Evolutionary conservation across 176 grass and related monocot species (phyloP), one percentile per base, ranked within the genome.

Genomic region (Typha latifolia): DNA sequence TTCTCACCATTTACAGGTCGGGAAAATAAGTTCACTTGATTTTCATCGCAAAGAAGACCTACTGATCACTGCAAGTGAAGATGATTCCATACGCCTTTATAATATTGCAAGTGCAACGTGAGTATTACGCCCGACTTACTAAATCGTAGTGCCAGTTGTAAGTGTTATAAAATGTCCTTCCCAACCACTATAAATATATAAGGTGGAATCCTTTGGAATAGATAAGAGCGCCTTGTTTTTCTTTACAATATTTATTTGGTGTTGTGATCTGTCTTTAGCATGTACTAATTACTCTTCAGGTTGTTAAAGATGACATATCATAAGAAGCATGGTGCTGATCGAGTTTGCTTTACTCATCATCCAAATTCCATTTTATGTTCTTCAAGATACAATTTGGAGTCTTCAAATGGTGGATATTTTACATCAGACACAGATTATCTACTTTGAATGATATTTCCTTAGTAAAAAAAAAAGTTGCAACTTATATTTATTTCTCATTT

Each of bases 1-100:
- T 53, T 49, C 19, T 57, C 62, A 34, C 49, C 48, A 62, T 10
- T 78, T 71, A 70, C 73, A 97, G 89, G 68, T 26, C 22, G 94
- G 94, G 56, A 97, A 89, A 72, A 93, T 97, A 75, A 97, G 63
- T 81, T 97, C 80, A 79, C 75, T 92, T 32, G 94, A 97, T 56
- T 97, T 99, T 79, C 94, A 99, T 75, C 80, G 94, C 61, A 87
- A 80, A 68, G 94, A 99, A 53, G 94, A 99, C 50, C 83, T 99
- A 11, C 83, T 99, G 23, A 66, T 90, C 65, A 99, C 85, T 55
- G 82, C 94, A 16, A 84, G 94, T 66, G 89, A 90, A 50, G 94
- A 99, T 78, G 89, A 99, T 61, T 92, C 94, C 47, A 76, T 99
- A 70, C 89, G 81, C 70, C 83, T 93, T 20, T 99, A 93, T 79